Evolutionary conservation across 106 monocot genomes (phyloP).

Genomic region (Phalaenopsis aphrodite): DNA sequence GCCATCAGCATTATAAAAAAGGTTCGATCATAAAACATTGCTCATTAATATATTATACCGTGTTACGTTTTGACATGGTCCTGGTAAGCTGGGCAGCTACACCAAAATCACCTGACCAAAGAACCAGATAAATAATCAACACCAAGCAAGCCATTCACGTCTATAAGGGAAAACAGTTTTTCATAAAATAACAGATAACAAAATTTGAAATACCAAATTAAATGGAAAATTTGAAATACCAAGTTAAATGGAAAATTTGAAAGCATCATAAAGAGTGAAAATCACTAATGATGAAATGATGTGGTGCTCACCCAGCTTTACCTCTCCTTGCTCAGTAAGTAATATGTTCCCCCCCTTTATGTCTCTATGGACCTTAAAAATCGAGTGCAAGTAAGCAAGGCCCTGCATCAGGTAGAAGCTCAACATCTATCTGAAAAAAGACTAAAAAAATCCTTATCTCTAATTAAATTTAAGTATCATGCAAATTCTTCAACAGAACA

Average conservation of each 20-base stretch:
- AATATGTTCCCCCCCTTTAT: conserved; percentile 99
- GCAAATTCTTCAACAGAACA: neutral
- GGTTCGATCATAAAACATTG: neutral
- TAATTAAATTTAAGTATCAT: neutral
- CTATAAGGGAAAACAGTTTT: neutral
- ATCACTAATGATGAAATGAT: neutral
- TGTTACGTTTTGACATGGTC: conserved; percentile 99
- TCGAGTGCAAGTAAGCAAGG: conserved; percentile 95
- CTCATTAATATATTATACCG: conserved; percentile 39
- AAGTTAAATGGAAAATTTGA: conserved; percentile 4
- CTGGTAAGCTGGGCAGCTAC: conserved; percentile 98
- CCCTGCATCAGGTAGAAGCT: conserved; percentile 45
- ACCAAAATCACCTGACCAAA: conserved; percentile 92
- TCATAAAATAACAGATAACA: conserved; percentile 1
- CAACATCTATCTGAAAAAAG: neutral
- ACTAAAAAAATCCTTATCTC: neutral
- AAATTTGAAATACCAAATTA: conserved; percentile 1
- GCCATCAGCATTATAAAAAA: neutral
- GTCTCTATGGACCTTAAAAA: conserved; percentile 99
- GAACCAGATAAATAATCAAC: conserved; percentile 9
- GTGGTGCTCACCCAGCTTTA: conserved; percentile 84
- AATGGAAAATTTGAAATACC: conserved; percentile 5
- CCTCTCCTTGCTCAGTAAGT: conserved; percentile 98
- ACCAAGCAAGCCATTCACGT: neutral
- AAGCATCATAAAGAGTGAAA: neutral